These are phyloP conservation scores for Pythium aristosporum DNA, from an alignment of 352 stramenopile genomes.

Conservation along the genomic window DNA sequence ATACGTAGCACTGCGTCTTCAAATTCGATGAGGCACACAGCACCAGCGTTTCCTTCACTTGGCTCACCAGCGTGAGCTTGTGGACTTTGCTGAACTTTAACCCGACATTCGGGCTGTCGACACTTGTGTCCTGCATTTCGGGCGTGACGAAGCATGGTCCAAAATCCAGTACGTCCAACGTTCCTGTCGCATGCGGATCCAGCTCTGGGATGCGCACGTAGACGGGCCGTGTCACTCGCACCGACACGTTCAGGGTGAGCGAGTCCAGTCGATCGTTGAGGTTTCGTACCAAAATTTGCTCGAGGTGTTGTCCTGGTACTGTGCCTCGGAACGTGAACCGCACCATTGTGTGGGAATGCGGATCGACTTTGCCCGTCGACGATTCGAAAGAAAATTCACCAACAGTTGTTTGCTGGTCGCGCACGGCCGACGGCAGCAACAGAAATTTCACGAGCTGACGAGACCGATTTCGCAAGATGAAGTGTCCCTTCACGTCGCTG, in stretches of 20 bases:
- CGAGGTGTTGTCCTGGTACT: conserved; percentile 65
- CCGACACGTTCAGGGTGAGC: conserved; percentile 56
- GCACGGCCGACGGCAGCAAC: conserved; percentile 41
- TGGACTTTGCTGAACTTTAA: conserved; percentile 87
- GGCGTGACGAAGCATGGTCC: conserved; percentile 83
- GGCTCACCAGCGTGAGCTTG: conserved; percentile 79
- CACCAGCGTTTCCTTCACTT: conserved; percentile 73
- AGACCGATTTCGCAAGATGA: conserved; percentile 72
- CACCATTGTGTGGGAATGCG: conserved; percentile 44
- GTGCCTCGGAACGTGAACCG: conserved; percentile 71
- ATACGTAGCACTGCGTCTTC: conserved; percentile 90
- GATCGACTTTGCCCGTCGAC: conserved; percentile 66
- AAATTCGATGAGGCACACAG: conserved; percentile 84
- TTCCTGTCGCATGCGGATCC: conserved; percentile 71
- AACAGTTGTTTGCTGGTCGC: conserved; percentile 21
- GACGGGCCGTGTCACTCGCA: conserved; percentile 74
- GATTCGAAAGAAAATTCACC: conserved; percentile 76
- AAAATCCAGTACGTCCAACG: conserved; percentile 72
- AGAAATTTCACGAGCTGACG: conserved; percentile 71
- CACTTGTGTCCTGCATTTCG: conserved; percentile 78
- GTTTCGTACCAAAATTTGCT: conserved; percentile 83
- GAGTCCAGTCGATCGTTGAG: conserved; percentile 80
- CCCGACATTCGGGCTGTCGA: conserved; percentile 70
- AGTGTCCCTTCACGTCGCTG: conserved; percentile 47
- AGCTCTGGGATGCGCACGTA: conserved; percentile 85